Evolutionary conservation across 148 eudicot genomes (phyloP).

Genomic region (Fallopia convolvulus): DNA sequence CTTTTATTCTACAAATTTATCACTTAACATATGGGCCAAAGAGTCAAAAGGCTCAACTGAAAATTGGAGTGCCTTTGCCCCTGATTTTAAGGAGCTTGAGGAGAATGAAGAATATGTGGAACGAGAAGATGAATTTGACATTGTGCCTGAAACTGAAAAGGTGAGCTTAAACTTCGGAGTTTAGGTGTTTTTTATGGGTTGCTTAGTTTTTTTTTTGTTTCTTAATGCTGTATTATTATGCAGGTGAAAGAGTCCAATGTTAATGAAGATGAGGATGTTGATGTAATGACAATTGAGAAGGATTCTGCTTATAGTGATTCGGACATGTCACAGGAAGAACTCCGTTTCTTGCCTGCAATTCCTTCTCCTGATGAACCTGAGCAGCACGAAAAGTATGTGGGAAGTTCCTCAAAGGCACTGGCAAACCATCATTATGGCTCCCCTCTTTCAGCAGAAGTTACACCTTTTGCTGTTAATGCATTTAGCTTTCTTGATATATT

Average conservation of each 20-base stretch:
- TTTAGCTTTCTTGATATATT: background rate
- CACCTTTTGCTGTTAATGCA: background rate
- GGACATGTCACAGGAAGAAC: slow-evolving; percentile 77
- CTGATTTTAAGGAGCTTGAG: slow-evolving; percentile 95
- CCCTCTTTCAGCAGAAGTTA: slow-evolving; percentile 50
- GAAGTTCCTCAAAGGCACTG: slow-evolving; percentile 41
- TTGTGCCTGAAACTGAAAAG: slow-evolving; percentile 80
- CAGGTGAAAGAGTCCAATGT: slow-evolving; percentile 76
- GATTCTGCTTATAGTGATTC: slow-evolving; percentile 84
- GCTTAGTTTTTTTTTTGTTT: background rate
- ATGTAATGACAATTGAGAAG: slow-evolving; percentile 63
- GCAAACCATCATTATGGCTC: slow-evolving; percentile 59
- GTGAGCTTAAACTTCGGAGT: slow-evolving; percentile 23
- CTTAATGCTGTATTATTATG: slow-evolving; percentile 9
- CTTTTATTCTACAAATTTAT: no score
- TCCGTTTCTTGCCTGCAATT: slow-evolving; percentile 66
- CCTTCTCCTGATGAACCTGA: slow-evolving; percentile 68
- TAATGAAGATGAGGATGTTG: slow-evolving; percentile 83
- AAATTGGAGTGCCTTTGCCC: slow-evolving; percentile 99
- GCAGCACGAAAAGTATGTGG: slow-evolving; percentile 44
- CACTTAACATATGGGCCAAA: slow-evolving; percentile 70
- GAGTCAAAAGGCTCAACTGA: slow-evolving; percentile 52
- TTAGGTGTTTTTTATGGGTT: background rate
- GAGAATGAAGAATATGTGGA: slow-evolving; percentile 98
- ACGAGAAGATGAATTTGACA: slow-evolving; percentile 91